Percentiles rank a stretch among this genome's conserved stretches.
These are phyloP conservation scores for Paramecium octaurelia DNA, from an alignment of 73 alveolate species.

Conservation along the genomic window DNA sequence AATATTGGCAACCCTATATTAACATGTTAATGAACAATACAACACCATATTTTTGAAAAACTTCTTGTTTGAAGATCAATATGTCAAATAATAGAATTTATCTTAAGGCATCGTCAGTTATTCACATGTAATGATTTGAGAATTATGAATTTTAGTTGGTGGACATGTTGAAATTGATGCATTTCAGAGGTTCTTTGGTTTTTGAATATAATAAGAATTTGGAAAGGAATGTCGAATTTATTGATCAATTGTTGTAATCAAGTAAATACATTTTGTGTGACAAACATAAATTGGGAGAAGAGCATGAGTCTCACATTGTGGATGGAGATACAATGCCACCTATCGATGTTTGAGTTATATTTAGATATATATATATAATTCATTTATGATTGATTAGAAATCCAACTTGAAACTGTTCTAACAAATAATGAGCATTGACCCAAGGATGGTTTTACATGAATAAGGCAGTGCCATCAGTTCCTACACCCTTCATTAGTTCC, in stretches of 20 bases:
- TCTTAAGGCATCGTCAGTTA: slow-evolving; percentile 10
- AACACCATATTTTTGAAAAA: slow-evolving; percentile 26
- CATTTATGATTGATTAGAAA: slow-evolving; percentile 12
- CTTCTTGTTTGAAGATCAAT: neutral
- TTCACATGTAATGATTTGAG: slow-evolving; percentile 7
- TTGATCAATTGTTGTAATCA: neutral
- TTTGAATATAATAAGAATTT: slow-evolving; percentile 24
- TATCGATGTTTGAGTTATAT: slow-evolving; percentile 9
- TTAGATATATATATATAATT: neutral
- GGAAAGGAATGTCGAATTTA: neutral
- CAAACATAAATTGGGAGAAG: neutral
- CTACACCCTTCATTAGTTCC: slow-evolving; percentile 82
- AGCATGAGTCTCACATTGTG: slow-evolving; percentile 2
- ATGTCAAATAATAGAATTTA: neutral
- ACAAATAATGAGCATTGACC: slow-evolving; percentile 79
- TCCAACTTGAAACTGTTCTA: slow-evolving; percentile 84
- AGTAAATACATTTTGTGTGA: neutral
- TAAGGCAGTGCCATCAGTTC: slow-evolving; percentile 85
- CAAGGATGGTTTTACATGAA: slow-evolving; percentile 87
- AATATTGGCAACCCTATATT: slow-evolving; percentile 15
- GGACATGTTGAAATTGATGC: slow-evolving; percentile 46
- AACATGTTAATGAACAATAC: neutral
- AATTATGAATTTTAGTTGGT: neutral
- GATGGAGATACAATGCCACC: slow-evolving; percentile 39
- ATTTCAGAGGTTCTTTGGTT: slow-evolving; percentile 19